phyloP scores from a whole-genome alignment of 176 grass and related monocot genomes.

The Thinopyrum elongatum region DNA sequence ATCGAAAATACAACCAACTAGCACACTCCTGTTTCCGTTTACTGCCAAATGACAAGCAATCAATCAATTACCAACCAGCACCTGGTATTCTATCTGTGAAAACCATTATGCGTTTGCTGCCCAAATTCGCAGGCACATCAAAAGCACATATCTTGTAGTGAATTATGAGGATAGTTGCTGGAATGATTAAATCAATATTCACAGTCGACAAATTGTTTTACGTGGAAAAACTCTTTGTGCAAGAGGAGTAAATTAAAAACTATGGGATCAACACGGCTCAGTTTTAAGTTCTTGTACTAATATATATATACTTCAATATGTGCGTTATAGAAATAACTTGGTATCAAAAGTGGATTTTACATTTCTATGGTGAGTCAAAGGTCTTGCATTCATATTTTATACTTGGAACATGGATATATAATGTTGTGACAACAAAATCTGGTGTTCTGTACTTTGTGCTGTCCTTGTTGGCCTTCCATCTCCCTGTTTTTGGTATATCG shows the following conservation, averaged over 20 bases:
- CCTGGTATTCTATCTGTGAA: neutral
- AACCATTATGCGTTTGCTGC: neutral
- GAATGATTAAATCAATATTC: neutral
- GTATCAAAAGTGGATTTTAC: neutral
- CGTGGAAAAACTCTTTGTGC: neutral
- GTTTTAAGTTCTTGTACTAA: neutral
- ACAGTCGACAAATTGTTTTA: neutral
- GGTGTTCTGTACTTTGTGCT: neutral
- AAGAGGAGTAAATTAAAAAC: neutral
- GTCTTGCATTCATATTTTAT: neutral
- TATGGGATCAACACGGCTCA: neutral
- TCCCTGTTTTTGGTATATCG: neutral
- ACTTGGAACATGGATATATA: neutral
- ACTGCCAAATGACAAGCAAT: constrained; percentile 1
- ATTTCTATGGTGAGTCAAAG: neutral
- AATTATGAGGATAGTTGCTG: neutral
- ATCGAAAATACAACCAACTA: neutral
- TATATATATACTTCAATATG: neutral
- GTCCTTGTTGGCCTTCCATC: neutral
- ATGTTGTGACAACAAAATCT: neutral
- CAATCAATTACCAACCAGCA: neutral
- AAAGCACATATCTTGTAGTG: neutral
- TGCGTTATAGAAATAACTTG: neutral
- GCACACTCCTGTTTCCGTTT: neutral
- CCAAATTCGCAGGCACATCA: neutral